Conservation (phyloP, 2,329 filamentous ascomycete species). For the Exophiala spinifera region DNA sequence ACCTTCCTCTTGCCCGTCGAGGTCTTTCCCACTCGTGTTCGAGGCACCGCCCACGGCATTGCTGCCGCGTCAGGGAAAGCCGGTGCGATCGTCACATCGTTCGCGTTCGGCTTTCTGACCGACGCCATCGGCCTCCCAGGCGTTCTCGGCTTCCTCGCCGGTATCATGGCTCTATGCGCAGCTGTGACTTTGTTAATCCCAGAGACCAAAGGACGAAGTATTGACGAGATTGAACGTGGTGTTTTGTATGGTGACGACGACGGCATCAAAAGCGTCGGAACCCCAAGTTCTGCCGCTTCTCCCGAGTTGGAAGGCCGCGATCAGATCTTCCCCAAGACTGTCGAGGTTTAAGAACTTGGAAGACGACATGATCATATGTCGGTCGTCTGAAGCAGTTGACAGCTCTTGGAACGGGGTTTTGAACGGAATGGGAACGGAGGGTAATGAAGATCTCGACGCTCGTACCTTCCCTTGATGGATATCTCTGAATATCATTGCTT, state of each 20-base stretch:
- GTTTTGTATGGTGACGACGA: slow-evolving; percentile 8
- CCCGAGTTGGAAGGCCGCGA: slow-evolving; percentile 1
- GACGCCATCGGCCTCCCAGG: slow-evolving; percentile 27
- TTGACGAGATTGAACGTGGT: slow-evolving; percentile 29
- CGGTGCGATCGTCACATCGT: slow-evolving; percentile 46
- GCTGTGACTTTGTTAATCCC: slow-evolving; percentile 30
- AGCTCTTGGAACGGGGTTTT: no score
- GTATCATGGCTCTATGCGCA: slow-evolving; percentile 29
- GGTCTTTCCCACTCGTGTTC: slow-evolving; percentile 62
- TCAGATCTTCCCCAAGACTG: background rate
- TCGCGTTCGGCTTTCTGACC: slow-evolving; percentile 29
- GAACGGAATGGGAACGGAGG: no score
- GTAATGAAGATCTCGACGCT: no score
- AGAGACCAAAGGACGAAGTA: slow-evolving; percentile 31
- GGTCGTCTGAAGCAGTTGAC: background rate
- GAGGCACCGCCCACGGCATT: slow-evolving; percentile 61
- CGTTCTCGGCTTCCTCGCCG: slow-evolving; percentile 29
- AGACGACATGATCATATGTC: no score
- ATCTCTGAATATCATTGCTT: no score
- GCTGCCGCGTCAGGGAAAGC: slow-evolving; percentile 60
- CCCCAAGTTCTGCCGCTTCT: background rate
- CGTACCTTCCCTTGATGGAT: no score
- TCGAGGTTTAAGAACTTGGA: background rate
- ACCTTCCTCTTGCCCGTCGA: slow-evolving; percentile 65
- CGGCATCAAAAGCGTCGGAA: background rate